Evolutionary conservation across 2,329 filamentous ascomycete genomes (phyloP).

Genomic region (Apiospora marii): DNA sequence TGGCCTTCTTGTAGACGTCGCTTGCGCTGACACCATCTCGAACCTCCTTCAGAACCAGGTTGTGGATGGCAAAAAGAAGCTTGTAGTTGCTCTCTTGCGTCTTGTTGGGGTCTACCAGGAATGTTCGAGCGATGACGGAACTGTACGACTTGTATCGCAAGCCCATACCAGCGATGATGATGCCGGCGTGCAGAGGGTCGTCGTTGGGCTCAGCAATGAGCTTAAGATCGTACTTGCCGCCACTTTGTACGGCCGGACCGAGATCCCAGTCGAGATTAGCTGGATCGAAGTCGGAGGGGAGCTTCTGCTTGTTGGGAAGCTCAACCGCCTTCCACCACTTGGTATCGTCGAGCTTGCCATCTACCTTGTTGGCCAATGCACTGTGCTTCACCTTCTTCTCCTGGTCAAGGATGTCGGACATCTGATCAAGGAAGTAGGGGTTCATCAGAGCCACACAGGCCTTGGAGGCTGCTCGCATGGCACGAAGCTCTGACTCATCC

Average conservation of each 20-base stretch:
- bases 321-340: constrained; percentile 90
- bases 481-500: constrained; percentile 91
- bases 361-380: constrained; percentile 83
- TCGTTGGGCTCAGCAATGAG: constrained; percentile 81
- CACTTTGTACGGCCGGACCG: constrained; percentile 90
- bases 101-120: constrained; percentile 96
- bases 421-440: constrained; percentile 96
- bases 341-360: constrained; percentile 88
- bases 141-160: constrained; percentile 96
- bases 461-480: constrained; percentile 92
- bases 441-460: constrained; percentile 95
- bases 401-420: constrained; percentile 93
- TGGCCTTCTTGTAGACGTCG: constrained; percentile 90
- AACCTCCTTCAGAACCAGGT: constrained; percentile 88
- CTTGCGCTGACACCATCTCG: constrained; percentile 86
- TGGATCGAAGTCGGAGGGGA: constrained; percentile 87
- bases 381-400: constrained; percentile 98
- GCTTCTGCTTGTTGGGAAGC: constrained; percentile 74
- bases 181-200: constrained; percentile 84
- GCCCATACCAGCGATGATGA: constrained; percentile 92
- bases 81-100: constrained; percentile 95
- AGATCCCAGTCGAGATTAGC: constrained; percentile 93
- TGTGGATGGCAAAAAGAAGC: constrained; percentile 83
- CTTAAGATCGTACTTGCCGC: constrained; percentile 92
- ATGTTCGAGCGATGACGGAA: constrained; percentile 90